Base-by-base conservation (phyloP, 768 basidiomycete genomes). In the Rhodocollybia butyracea region DNA sequence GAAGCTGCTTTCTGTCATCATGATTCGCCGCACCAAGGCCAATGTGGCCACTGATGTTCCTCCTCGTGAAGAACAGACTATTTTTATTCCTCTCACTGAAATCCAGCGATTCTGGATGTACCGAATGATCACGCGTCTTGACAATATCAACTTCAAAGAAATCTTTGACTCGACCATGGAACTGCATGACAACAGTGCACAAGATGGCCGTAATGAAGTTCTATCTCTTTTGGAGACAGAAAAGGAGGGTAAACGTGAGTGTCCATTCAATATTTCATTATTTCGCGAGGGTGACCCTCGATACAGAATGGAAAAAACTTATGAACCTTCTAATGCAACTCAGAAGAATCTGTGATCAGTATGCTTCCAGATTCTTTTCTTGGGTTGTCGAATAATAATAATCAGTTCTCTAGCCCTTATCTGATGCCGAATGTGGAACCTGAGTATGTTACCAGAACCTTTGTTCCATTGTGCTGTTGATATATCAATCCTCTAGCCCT, bases 261-360 rank as follows among this genome's bases (percentile, higher is more conserved):
- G 63, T 7, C 10, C 32, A 1, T n/a, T n/a, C n/a, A n/a, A n/a
- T n/a, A 21, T 26, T 39, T 3, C 26, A n/a, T 36, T 8, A 57
- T 17, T 12, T 40, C n/a, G 5, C n/a, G 41, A 36, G 42, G 27
- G 45, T 46, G 26, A 19, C 22, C 13, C 27, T 5, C 17, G 29
- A 36, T 34, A n/a, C 24, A 83, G 81, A 73, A 51, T 85, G 79
- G 76, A 75, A 69, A 54, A 76, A 76, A 57, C 70, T 85, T 41
- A 83, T 83, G 79, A 86, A 86, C 65, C 72, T 89, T n/a, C 65
- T 89, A 43, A 79, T 89, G 74, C 86, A 89, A 66, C 71, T 89
- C 11, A 76, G 86, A 42, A 80, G 81, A 72, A 78, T 86, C 46
- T 89, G 87, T 66, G 85, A 86, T 61, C 87, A 89, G 80, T 83